A percentile compares a stretch with the other conserved stretches of the same genome.
phyloP scores from a whole-genome alignment of 176 grass and related monocot genomes.

The Tillandsia fasciculata region DNA sequence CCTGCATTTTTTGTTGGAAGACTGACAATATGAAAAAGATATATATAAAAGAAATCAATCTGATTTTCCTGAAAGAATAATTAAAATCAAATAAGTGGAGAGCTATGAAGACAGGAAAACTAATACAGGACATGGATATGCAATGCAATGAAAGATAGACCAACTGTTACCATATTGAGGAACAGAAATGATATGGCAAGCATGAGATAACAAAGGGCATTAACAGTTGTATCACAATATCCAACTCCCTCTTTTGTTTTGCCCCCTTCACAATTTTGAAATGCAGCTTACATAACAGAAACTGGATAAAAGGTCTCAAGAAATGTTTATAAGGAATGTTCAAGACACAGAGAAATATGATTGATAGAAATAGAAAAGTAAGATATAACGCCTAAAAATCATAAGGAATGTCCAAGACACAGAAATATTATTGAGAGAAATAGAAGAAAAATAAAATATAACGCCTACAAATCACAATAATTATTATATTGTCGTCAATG shows the following conservation, averaged over 20 bases:
- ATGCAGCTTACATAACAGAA: no score
- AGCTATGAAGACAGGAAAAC: not conserved
- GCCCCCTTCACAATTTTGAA: no score
- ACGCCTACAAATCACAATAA: no score
- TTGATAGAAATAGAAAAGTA: no score
- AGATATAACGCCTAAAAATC: no score
- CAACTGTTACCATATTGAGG: not conserved
- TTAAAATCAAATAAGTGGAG: not conserved
- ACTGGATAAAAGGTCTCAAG: no score
- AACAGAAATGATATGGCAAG: not conserved
- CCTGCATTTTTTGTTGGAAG: constrained; percentile 22
- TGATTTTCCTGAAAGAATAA: not conserved
- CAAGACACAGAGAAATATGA: no score
- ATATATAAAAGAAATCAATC: not conserved
- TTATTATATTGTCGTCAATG: no score
- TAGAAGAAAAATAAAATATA: no score
- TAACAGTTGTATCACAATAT: not conserved
- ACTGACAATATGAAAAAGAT: constrained; percentile 4
- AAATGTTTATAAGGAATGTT: no score
- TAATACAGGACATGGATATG: not conserved
- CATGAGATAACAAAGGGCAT: not conserved
- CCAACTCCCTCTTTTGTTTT: not conserved
- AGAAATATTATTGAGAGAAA: no score
- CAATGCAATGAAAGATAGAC: not conserved
- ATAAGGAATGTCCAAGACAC: no score